These are phyloP conservation scores for Metarhizium guizhouense DNA, from an alignment of 2,329 filamentous ascomycete species.

Conservation along the genomic window DNA sequence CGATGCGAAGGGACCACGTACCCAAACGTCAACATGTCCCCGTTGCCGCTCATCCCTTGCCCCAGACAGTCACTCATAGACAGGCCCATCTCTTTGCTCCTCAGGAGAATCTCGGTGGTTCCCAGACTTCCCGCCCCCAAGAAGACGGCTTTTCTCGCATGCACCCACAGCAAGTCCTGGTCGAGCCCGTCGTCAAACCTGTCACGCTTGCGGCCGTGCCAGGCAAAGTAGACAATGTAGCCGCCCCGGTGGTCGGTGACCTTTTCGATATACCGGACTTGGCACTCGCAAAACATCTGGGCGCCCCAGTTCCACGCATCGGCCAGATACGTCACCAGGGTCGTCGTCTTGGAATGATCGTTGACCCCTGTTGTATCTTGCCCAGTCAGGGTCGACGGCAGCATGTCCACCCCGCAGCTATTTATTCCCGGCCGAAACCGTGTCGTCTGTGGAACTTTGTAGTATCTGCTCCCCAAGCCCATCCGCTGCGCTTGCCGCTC, in stretches of 20 bases:
- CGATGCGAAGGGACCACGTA: slow-evolving; percentile 13
- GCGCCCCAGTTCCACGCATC: slow-evolving; percentile 67
- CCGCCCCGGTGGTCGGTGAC: slow-evolving; percentile 36
- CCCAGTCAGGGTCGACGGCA: slow-evolving; percentile 48
- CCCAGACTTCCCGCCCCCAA: slow-evolving; percentile 57
- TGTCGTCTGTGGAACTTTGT: slow-evolving; percentile 51
- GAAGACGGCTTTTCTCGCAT: slow-evolving; percentile 56
- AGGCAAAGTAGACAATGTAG: slow-evolving; percentile 56
- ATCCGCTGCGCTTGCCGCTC: slow-evolving; percentile 45
- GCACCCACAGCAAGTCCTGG: slow-evolving; percentile 57
- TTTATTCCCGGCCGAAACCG: slow-evolving; percentile 53
- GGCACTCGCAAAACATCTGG: slow-evolving; percentile 61
- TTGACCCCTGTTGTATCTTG: slow-evolving; percentile 58
- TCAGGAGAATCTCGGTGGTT: slow-evolving; percentile 56
- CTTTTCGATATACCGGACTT: slow-evolving; percentile 54
- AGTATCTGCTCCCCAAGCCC: slow-evolving; percentile 43
- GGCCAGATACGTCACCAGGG: slow-evolving; percentile 55
- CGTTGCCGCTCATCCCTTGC: slow-evolving; percentile 55
- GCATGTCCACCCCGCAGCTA: slow-evolving; percentile 56
- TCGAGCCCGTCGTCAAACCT: slow-evolving; percentile 42
- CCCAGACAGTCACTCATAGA: slow-evolving; percentile 48
- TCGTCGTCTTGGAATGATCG: slow-evolving; percentile 59
- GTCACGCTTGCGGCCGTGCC: slow-evolving; percentile 50
- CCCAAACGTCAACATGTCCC: slow-evolving; percentile 57
- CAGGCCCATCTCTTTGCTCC: slow-evolving; percentile 50